These are phyloP conservation scores for Lunasporangiospora selenospora DNA, from an alignment of 192 early-diverging fungal genomes.

Conservation along the genomic window DNA sequence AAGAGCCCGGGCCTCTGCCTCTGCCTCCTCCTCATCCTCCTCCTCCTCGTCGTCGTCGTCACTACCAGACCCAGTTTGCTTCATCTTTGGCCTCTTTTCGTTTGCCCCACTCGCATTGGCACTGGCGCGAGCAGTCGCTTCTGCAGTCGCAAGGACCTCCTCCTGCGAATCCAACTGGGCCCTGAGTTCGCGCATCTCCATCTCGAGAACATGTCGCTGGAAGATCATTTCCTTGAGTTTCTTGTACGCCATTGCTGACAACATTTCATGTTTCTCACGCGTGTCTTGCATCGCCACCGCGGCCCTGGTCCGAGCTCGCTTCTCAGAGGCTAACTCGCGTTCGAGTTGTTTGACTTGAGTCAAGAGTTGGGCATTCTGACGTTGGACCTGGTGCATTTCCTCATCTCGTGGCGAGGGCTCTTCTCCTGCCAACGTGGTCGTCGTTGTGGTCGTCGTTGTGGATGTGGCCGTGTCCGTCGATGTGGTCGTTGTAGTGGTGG, in stretches of 20 bases:
- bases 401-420: too few species aligned
- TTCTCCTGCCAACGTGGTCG: too few species aligned
- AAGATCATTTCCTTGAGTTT: constrained; percentile 54
- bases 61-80: too few species aligned
- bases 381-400: constrained; percentile 23
- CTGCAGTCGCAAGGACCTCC: too few species aligned
- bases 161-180: constrained; percentile 25
- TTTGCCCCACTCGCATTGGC: too few species aligned
- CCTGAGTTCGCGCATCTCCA: constrained; percentile 36
- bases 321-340: constrained; percentile 34
- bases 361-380: constrained; percentile 20
- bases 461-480: neutral
- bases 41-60: too few species aligned
- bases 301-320: constrained; percentile 32
- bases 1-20: too few species aligned
- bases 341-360: constrained; percentile 20
- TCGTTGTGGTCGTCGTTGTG: too few species aligned
- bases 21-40: too few species aligned
- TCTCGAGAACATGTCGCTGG: constrained; percentile 41
- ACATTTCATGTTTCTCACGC: constrained; percentile 55
- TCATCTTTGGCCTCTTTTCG: too few species aligned
- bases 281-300: constrained; percentile 56
- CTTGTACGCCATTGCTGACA: constrained; percentile 57
- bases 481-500: neutral
- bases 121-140: too few species aligned